Evolutionary conservation across 1,284 basidiomycete species (phyloP).

Genomic region (Boletus semigastroideus): DNA sequence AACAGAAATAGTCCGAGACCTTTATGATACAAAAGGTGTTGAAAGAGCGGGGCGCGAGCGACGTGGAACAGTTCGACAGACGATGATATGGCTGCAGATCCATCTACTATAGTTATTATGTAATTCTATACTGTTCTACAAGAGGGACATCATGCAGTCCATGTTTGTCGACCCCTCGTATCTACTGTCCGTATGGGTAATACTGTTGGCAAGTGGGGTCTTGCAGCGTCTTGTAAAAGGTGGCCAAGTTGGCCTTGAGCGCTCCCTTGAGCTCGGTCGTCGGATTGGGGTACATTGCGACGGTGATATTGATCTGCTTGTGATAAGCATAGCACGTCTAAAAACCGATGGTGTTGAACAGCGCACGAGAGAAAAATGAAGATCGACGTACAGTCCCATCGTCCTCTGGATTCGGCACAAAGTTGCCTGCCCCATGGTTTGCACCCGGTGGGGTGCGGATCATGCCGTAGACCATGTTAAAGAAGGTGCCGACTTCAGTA

Average conservation of each 20-base stretch:
- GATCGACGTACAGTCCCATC: slow-evolving; percentile 13
- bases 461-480: neutral
- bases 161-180: too few species aligned
- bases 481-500: slow-evolving; percentile 1
- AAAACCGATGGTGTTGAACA: slow-evolving; percentile 3
- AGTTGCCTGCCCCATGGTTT: slow-evolving; percentile 25
- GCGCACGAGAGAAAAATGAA: neutral
- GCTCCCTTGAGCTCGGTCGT: slow-evolving; percentile 18
- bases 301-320: slow-evolving; percentile 23
- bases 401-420: slow-evolving; percentile 15
- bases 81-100: too few species aligned
- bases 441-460: slow-evolving; percentile 15
- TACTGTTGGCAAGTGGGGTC: slow-evolving; percentile 18
- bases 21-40: too few species aligned
- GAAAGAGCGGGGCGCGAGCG: too few species aligned
- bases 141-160: too few species aligned
- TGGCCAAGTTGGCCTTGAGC: slow-evolving; percentile 26
- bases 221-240: slow-evolving; percentile 21
- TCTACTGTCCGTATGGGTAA: slow-evolving; percentile 14
- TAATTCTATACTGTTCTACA: too few species aligned
- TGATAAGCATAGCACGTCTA: slow-evolving; percentile 23
- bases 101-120: too few species aligned
- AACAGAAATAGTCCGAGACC: too few species aligned
- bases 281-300: slow-evolving; percentile 21
- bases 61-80: too few species aligned